Conservation (phyloP, 2,329 filamentous ascomycete species). For the Aspergillus versicolor region DNA sequence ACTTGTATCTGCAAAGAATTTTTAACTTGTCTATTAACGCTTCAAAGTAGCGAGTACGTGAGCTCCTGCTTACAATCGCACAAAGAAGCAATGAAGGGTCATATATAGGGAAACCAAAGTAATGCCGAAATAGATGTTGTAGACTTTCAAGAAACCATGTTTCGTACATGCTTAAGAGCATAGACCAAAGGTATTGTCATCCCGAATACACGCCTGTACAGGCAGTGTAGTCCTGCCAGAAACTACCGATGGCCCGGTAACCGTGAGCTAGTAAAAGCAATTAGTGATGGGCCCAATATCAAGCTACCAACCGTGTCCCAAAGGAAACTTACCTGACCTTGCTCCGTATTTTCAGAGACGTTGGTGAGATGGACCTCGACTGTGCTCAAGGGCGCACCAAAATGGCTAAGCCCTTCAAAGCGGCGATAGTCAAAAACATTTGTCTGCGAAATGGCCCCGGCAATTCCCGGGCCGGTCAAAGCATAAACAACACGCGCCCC, state of each 20-base stretch:
- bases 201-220: slow-evolving; percentile 62
- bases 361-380: slow-evolving; percentile 70
- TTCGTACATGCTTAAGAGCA: slow-evolving; percentile 11
- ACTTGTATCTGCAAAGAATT: slow-evolving; percentile 21
- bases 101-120: background rate
- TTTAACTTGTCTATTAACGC: slow-evolving; percentile 6
- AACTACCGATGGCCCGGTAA: slow-evolving; percentile 71
- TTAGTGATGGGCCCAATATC: slow-evolving; percentile 15
- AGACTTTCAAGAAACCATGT: background rate
- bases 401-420: slow-evolving; percentile 58
- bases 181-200: slow-evolving; percentile 71
- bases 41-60: slow-evolving; percentile 5
- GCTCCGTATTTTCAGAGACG: slow-evolving; percentile 32
- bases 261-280: slow-evolving; percentile 57
- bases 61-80: slow-evolving; percentile 1
- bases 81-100: background rate
- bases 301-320: background rate
- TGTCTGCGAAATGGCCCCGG: slow-evolving; percentile 84
- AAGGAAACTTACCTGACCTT: slow-evolving; percentile 60
- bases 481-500: slow-evolving; percentile 81
- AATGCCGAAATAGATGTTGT: slow-evolving; percentile 1
- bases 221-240: slow-evolving; percentile 65
- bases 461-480: slow-evolving; percentile 76
- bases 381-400: slow-evolving; percentile 77
- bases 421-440: slow-evolving; percentile 81